Base-by-base conservation (phyloP, 805 yeast genomes). In the Cyberlindnera japonica region DNA sequence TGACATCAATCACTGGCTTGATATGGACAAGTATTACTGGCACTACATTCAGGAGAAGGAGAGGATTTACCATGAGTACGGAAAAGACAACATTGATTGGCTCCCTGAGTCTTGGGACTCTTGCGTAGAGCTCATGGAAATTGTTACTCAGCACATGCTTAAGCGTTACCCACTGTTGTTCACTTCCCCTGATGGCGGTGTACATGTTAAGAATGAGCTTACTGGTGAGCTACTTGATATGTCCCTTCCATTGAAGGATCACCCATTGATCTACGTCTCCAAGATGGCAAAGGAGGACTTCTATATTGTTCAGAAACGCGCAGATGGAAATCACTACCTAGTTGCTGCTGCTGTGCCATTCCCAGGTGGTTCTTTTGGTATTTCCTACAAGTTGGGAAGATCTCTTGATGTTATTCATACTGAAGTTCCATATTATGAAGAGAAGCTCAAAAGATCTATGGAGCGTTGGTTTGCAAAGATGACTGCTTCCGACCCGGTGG, bases 201-300 rank as follows among this genome's bases (percentile, higher is more conserved):
- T 69, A 17, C 72, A 77, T 35, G 69, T 79, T 27, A 68, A 67
- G 42, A 82, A 81, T 57, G 80, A 78, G 47, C 59, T 82, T 33
- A 81, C 88, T 8, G 71, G 72, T 32, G 88, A 83, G 57, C 48
- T 67, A 18, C 62, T 82, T 52, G 86, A 81, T 55, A 74, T 81
- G 68, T 62, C 77, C 2, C 48, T 55, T 22, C 86, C 87, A 4
- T 64, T 79, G 50, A 74, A 75, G 47, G 79, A 78, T 12, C 83
- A 79, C 53, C 87, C 89, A 10, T 64, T 82, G 49, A 58, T 74
- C 17, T 75, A 75, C 45, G 78, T 77, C 18, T 72, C 83, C 22
- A 79, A 79, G 50, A 70, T 82, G 72, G 87, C 88, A 31, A 82
- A 82, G 56, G 90, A 82, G 54, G 90, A 82, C 59, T 83, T 82